Evolutionary conservation across 805 yeast genomes (phyloP).

Genomic region (Komagataella populi): DNA sequence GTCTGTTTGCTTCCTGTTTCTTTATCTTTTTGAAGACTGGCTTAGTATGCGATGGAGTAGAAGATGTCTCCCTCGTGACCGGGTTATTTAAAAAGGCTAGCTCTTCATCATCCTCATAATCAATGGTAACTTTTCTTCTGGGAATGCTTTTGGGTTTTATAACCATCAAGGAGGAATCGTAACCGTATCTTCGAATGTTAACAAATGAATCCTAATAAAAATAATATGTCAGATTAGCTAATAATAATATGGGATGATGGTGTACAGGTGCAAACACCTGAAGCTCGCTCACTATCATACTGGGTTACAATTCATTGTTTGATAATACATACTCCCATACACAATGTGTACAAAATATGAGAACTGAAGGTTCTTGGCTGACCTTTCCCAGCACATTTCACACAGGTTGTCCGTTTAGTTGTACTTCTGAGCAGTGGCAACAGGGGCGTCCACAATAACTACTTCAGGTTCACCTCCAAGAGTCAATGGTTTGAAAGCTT

Average conservation of each 20-base stretch:
- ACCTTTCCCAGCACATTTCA: neutral
- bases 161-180: neutral
- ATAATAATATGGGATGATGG: neutral
- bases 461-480: conserved; percentile 11
- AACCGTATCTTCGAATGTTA: neutral
- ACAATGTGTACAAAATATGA: too few relatives aligned
- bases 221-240: neutral
- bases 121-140: neutral
- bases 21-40: neutral
- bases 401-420: neutral
- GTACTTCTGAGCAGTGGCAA: conserved; percentile 8
- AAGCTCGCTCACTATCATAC: neutral
- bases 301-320: too few relatives aligned
- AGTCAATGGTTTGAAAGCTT: conserved; percentile 10
- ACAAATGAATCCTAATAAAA: neutral
- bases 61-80: neutral
- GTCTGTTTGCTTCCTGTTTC: neutral
- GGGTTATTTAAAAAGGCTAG: neutral
- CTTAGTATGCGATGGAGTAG: neutral
- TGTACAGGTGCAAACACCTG: neutral
- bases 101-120: neutral
- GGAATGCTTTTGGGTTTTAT: neutral
- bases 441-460: conserved; percentile 9
- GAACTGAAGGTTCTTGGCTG: too few relatives aligned
- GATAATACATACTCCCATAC: too few relatives aligned